Evolutionary conservation across 139 green algal species (phyloP).

Genomic region (Choricystis sp.): DNA sequence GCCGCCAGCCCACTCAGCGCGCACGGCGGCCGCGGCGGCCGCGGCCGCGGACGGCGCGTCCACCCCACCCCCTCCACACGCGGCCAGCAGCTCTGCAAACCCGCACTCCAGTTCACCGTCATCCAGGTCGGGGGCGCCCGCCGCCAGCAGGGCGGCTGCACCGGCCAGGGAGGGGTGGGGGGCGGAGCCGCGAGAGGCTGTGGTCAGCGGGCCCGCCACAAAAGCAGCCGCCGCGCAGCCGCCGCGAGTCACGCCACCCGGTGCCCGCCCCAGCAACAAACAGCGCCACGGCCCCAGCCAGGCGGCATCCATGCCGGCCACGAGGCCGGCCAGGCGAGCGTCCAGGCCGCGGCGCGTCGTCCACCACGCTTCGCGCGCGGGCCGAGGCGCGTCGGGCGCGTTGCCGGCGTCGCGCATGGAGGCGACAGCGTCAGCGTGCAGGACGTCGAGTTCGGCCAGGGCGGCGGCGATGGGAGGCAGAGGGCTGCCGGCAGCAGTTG

Average conservation of each 20-base stretch:
- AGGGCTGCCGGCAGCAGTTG: neutral
- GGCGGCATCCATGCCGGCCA: conserved; percentile 24
- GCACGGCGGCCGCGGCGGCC: neutral
- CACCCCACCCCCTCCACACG: no score
- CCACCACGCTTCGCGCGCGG: no score
- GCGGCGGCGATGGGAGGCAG: no score
- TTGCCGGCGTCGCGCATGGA: conserved; percentile 1
- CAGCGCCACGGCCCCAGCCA: conserved; percentile 52
- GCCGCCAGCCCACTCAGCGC: neutral
- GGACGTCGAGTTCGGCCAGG: neutral
- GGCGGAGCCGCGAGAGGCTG: no score
- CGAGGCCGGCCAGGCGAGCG: conserved; percentile 24
- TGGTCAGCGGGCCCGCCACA: neutral
- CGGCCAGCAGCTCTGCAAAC: no score
- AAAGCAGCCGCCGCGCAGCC: neutral
- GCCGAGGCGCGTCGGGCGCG: conserved; percentile 1
- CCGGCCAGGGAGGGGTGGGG: no score
- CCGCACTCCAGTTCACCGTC: neutral
- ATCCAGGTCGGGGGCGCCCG: neutral
- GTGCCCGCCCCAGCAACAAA: conserved; percentile 3
- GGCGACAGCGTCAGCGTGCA: neutral
- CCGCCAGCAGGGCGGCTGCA: neutral
- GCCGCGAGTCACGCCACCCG: neutral
- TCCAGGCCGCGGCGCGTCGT: conserved; percentile 38
- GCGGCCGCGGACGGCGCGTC: neutral